These are phyloP conservation scores for Crithidia thermophila DNA, from an alignment of 208 protist species.

Conservation along the genomic window DNA sequence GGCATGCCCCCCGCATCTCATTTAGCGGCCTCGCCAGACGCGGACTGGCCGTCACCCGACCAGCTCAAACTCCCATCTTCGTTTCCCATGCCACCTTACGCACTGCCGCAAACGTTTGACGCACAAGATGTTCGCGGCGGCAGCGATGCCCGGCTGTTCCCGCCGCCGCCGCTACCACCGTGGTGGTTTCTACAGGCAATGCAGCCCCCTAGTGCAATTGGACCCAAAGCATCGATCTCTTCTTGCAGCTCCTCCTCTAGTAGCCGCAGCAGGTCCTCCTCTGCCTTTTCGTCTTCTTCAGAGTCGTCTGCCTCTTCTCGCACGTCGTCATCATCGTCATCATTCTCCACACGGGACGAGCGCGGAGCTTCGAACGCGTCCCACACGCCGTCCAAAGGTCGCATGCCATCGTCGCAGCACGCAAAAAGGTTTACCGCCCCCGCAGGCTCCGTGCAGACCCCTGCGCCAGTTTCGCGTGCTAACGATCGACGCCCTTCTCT, in stretches of 20 bases:
- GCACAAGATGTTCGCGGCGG: background rate
- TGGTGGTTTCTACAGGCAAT: slow-evolving; percentile 22
- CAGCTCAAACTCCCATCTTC: slow-evolving; percentile 65
- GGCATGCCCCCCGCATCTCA: background rate
- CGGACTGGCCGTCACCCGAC: slow-evolving; percentile 53
- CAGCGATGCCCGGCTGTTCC: background rate
- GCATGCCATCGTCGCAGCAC: too few species aligned
- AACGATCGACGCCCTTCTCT: too few species aligned
- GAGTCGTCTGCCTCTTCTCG: background rate
- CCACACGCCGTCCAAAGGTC: too few species aligned
- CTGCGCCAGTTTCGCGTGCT: background rate
- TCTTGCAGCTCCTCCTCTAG: background rate
- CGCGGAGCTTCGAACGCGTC: too few species aligned
- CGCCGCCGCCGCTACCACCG: slow-evolving; percentile 24
- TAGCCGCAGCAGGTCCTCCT: slow-evolving; percentile 6
- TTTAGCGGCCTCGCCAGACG: background rate
- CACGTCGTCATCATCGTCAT: slow-evolving; percentile 3
- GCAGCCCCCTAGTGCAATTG: too few species aligned
- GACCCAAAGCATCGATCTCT: background rate
- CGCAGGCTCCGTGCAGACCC: slow-evolving; percentile 7
- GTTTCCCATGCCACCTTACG: slow-evolving; percentile 59
- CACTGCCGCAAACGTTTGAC: slow-evolving; percentile 15
- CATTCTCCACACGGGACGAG: too few species aligned
- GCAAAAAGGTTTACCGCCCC: background rate
- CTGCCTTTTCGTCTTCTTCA: too few species aligned